A percentile compares a stretch with the other conserved stretches of the same genome.
Conservation (phyloP, 176 grass and related monocot genomes). For the Stipa capillata region DNA sequence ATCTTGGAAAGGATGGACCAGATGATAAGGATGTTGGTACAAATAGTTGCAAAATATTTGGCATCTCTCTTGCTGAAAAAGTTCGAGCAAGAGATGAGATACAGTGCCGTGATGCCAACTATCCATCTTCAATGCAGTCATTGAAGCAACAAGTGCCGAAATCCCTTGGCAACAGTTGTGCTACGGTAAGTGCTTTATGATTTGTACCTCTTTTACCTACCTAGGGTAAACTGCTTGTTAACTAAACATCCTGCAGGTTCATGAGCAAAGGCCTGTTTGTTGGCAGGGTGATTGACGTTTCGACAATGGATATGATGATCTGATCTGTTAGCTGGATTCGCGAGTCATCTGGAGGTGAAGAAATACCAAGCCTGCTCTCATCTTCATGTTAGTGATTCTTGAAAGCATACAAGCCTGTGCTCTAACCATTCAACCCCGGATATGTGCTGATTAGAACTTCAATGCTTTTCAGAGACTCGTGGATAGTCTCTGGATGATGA, state of each 20-base stretch:
- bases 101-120: slow-evolving; percentile 15
- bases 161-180: slow-evolving; percentile 43
- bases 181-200: slow-evolving; percentile 36
- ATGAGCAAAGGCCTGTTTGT: slow-evolving; percentile 68
- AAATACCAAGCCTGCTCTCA: not conserved
- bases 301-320: slow-evolving; percentile 56
- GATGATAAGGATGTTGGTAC: not conserved
- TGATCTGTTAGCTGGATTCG: slow-evolving; percentile 17
- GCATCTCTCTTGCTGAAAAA: slow-evolving; percentile 54
- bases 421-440: not conserved
- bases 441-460: not conserved
- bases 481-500: not conserved
- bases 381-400: slow-evolving; percentile 11
- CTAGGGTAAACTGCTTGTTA: not conserved
- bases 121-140: slow-evolving; percentile 19
- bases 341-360: slow-evolving; percentile 24
- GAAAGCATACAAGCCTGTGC: not conserved
- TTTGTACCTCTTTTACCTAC: not conserved
- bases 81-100: slow-evolving; percentile 28
- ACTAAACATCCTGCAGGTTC: slow-evolving; percentile 37
- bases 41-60: slow-evolving; percentile 68
- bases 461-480: not conserved
- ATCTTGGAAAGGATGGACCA: slow-evolving; percentile 9
- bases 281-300: slow-evolving; percentile 50
- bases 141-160: slow-evolving; percentile 48